Conservation (phyloP, 441 rosid genomes). For the Theobroma grandiflorum region DNA sequence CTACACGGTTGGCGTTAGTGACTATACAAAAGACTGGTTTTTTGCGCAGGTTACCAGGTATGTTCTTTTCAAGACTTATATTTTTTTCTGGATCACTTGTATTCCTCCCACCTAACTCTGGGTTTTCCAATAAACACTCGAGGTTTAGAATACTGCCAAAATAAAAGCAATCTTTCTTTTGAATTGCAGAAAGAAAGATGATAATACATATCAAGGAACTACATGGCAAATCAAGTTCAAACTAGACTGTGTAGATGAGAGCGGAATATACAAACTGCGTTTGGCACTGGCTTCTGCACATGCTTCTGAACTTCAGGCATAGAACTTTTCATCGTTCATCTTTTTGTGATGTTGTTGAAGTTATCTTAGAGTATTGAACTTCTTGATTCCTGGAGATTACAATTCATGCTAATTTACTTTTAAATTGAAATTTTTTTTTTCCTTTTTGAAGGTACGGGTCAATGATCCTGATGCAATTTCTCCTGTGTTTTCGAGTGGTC, state of each 20-base stretch:
- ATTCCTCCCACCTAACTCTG: neutral
- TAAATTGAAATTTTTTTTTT: neutral
- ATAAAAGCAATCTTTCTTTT: neutral
- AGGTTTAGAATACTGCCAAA: neutral
- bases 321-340: neutral
- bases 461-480: constrained; percentile 46
- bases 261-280: constrained; percentile 48
- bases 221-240: constrained; percentile 73
- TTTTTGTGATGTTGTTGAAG: neutral
- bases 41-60: constrained; percentile 72
- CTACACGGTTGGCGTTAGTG: constrained; percentile 51
- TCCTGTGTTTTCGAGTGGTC: constrained; percentile 51
- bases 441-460: constrained; percentile 48
- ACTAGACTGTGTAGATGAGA: constrained; percentile 42
- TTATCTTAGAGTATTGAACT: neutral
- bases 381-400: neutral
- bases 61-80: neutral
- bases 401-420: neutral
- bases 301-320: constrained; percentile 60
- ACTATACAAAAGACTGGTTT: constrained; percentile 66
- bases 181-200: constrained; percentile 54
- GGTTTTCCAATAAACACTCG: neutral
- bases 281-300: constrained; percentile 72
- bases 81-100: neutral
- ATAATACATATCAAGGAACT: constrained; percentile 57